A percentile compares a stretch with the other conserved stretches of the same genome.
Conservation (phyloP, 768 basidiomycete genomes). For the Russula sp. region DNA sequence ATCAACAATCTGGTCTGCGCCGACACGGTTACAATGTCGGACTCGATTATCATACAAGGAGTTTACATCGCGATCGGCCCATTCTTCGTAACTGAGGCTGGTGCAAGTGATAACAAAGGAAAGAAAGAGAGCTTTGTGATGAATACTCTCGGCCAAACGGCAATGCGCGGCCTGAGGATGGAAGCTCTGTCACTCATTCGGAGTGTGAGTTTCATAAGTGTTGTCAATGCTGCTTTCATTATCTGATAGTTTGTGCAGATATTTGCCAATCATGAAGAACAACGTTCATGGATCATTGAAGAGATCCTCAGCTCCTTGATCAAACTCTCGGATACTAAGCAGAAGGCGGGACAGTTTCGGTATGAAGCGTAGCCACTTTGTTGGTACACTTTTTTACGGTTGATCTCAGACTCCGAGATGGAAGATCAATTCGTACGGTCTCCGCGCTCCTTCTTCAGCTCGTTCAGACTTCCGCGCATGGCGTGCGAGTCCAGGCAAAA, state of each 20-base stretch:
- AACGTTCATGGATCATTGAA: constrained; percentile 96
- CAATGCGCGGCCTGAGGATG: constrained; percentile 77
- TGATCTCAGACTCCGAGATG: constrained; percentile 73
- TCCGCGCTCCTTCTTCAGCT: constrained; percentile 92
- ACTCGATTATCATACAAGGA: constrained; percentile 85
- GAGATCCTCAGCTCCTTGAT: constrained; percentile 89
- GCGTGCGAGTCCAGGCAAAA: constrained; percentile 69
- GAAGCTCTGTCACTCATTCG: constrained; percentile 83
- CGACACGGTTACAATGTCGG: constrained; percentile 77
- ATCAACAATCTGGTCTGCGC: constrained; percentile 72
- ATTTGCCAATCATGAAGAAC: constrained; percentile 86
- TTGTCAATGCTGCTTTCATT: constrained; percentile 3
- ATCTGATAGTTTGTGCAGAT: constrained; percentile 52
- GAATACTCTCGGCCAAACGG: constrained; percentile 68
- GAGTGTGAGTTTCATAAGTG: constrained; percentile 51
- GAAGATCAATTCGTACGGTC: constrained; percentile 87
- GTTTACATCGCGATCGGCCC: constrained; percentile 94
- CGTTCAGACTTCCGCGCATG: constrained; percentile 92
- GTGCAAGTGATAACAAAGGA: constrained; percentile 52
- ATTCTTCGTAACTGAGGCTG: constrained; percentile 81
- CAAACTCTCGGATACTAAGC: constrained; percentile 85
- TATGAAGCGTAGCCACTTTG: constrained; percentile 38
- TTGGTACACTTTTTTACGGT: constrained; percentile 12
- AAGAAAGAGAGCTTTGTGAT: constrained; percentile 60
- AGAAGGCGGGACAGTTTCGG: constrained; percentile 88